A percentile compares a stretch with the other conserved stretches of the same genome.
These are phyloP conservation scores for Magnolia officinalis DNA, from an alignment of 164 flowering plant genomes.

Conservation along the genomic window DNA sequence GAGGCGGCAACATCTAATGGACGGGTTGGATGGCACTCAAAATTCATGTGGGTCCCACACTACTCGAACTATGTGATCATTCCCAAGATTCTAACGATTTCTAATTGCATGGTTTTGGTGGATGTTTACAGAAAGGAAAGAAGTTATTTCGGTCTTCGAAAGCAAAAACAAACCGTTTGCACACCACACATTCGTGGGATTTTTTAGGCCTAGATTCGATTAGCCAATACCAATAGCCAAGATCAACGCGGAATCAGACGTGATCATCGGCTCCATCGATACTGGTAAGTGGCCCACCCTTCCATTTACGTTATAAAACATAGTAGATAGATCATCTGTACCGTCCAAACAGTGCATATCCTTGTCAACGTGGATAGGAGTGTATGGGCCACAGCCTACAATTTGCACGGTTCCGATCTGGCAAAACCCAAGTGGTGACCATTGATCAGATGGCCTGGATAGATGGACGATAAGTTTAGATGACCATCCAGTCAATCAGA, in stretches of 20 bases:
- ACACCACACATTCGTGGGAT: slow-evolving; percentile 60
- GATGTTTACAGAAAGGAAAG: slow-evolving; percentile 29
- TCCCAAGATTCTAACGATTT: too few species aligned
- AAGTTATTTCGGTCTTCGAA: slow-evolving; percentile 46
- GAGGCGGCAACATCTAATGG: too few species aligned
- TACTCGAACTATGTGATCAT: too few species aligned
- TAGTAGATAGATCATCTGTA: not conserved
- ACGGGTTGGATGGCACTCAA: too few species aligned
- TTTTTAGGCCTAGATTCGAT: slow-evolving; percentile 33
- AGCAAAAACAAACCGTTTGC: slow-evolving; percentile 32
- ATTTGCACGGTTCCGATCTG: too few species aligned
- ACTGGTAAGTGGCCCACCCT: slow-evolving; percentile 26
- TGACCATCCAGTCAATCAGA: too few species aligned
- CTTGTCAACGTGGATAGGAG: too few species aligned
- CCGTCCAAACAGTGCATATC: not conserved
- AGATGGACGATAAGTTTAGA: too few species aligned
- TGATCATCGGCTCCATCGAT: slow-evolving; percentile 49
- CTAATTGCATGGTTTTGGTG: not conserved
- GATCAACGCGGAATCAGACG: slow-evolving; percentile 19
- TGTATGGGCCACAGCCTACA: too few species aligned
- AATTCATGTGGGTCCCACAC: too few species aligned
- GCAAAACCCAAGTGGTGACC: too few species aligned
- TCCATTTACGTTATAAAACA: not conserved
- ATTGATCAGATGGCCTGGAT: too few species aligned
- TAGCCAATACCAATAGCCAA: slow-evolving; percentile 8